Evolutionary conservation across 2,329 filamentous ascomycete species (phyloP).

Genomic region (Cordyceps militaris): DNA sequence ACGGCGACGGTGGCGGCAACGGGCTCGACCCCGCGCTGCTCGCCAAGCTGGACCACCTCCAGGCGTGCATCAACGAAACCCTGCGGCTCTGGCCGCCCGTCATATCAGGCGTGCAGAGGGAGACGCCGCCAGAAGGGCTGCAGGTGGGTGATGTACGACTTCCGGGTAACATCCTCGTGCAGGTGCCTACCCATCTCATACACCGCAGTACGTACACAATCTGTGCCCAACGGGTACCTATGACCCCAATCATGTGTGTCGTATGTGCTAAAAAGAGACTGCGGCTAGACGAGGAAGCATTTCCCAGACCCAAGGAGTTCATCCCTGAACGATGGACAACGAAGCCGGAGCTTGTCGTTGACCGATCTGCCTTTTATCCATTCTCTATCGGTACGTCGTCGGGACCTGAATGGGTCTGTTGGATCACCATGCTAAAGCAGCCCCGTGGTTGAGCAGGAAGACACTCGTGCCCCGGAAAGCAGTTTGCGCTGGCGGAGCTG

Average conservation of each 20-base stretch:
- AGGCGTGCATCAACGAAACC: slow-evolving; percentile 33
- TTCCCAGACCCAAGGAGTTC: slow-evolving; percentile 20
- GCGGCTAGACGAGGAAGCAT: slow-evolving; percentile 16
- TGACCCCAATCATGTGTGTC: no score
- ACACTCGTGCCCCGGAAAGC: slow-evolving; percentile 30
- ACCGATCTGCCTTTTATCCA: slow-evolving; percentile 20
- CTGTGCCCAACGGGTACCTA: no score
- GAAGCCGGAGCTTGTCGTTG: slow-evolving; percentile 21
- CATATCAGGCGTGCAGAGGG: slow-evolving; percentile 26
- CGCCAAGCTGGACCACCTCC: slow-evolving; percentile 23
- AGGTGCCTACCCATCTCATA: slow-evolving; percentile 21
- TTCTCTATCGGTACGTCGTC: slow-evolving; percentile 21
- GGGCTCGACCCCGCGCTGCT: slow-evolving; percentile 17
- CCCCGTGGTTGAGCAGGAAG: neutral
- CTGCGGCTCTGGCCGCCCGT: slow-evolving; percentile 32
- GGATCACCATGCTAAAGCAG: neutral
- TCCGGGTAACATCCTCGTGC: slow-evolving; percentile 30
- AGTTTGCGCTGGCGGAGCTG: slow-evolving; percentile 29
- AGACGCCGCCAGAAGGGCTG: slow-evolving; percentile 32
- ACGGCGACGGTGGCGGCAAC: neutral
- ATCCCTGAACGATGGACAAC: slow-evolving; percentile 30
- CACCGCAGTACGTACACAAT: neutral
- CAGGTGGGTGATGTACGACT: slow-evolving; percentile 25
- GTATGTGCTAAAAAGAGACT: neutral
- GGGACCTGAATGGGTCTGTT: neutral